Evolutionary conservation across 2,329 filamentous ascomycete genomes (phyloP), one percentile per base, ranked within the genome.

Genomic region (Talaromyces sp.): DNA sequence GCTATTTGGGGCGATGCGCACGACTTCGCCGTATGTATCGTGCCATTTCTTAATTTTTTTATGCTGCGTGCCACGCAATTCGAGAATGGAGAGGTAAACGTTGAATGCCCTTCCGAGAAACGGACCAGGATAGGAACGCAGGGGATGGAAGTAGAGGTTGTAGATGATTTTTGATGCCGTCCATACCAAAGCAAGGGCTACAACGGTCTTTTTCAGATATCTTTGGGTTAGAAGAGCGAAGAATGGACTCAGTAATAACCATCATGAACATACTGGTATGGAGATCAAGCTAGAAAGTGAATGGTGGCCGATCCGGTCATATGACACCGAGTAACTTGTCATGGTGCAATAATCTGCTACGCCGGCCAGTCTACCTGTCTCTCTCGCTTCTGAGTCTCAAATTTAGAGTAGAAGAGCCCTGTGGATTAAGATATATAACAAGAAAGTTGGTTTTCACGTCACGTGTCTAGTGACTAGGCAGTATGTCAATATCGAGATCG

Each of bases 1-100:
- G 19, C 76, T 72, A 56, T 78, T 78, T 0, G 82, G 81, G 0
- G 73, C 74, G 27, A 79, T 73, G 4, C 81, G 76, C 4, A 83
- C 72, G 0, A 82, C 73, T 19, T 73, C 69, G 19, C 71, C 73
- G 45, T 77, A 76, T 16, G 69, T 58, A 33, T 73, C 70, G 56
- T 77, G 74, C 10, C 76, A 68, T 3, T 70, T 63, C 22, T 70
- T 72, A n/a, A 73, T 10, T 52, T 69, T 71, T 11, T 60, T 61
- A 54, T 75, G 70, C 10, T 70, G 62, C 8, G 67, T 56, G 8
- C 74, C 74, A 9, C 57, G 65, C 16, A 65, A 43, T 45, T 69
- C 16, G 22, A 47, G 43, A 19, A 35, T 50, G 13, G 47, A 49
- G 19, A 43, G 24, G 22, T 50, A 62, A 8, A 49, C 16, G 14